Evolutionary conservation across 2,329 filamentous ascomycete species (phyloP).

Genomic region (Trichophyton simii): DNA sequence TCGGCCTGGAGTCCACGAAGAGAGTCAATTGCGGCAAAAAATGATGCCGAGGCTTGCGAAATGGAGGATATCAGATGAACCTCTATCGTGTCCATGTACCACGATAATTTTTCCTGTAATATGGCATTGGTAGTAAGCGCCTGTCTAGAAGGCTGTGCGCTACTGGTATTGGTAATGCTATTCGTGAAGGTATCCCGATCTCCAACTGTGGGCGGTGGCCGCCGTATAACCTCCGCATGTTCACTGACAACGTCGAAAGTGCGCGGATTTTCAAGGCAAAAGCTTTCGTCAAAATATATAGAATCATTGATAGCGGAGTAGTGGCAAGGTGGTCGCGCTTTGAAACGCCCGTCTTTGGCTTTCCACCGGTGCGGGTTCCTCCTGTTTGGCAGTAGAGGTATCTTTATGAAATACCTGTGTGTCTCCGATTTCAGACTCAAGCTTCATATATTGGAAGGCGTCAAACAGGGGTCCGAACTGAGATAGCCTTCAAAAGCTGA

Average conservation of each 20-base stretch:
- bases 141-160: conserved; percentile 43
- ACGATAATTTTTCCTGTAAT: conserved; percentile 82
- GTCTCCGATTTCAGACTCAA: conserved; percentile 37
- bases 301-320: conserved; percentile 56
- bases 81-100: conserved; percentile 93
- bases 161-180: too few relatives aligned
- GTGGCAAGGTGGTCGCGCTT: conserved; percentile 47
- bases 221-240: conserved; percentile 63
- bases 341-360: conserved; percentile 24
- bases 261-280: conserved; percentile 74
- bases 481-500: conserved; percentile 65
- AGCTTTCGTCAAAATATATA: conserved; percentile 81
- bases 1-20: conserved; percentile 71
- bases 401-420: conserved; percentile 32
- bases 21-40: conserved; percentile 73
- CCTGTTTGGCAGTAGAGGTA: conserved; percentile 41
- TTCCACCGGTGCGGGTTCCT: conserved; percentile 45
- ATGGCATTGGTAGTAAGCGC: conserved; percentile 78
- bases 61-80: conserved; percentile 80
- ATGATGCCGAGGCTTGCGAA: conserved; percentile 72
- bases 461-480: conserved; percentile 66
- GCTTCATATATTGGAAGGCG: conserved; percentile 48
- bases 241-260: conserved; percentile 84
- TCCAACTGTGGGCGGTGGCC: neutral
- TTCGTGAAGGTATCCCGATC: conserved; percentile 20